phyloP scores from a whole-genome alignment of 257 asterid genomes.

The Cynanchum wilfordii region DNA sequence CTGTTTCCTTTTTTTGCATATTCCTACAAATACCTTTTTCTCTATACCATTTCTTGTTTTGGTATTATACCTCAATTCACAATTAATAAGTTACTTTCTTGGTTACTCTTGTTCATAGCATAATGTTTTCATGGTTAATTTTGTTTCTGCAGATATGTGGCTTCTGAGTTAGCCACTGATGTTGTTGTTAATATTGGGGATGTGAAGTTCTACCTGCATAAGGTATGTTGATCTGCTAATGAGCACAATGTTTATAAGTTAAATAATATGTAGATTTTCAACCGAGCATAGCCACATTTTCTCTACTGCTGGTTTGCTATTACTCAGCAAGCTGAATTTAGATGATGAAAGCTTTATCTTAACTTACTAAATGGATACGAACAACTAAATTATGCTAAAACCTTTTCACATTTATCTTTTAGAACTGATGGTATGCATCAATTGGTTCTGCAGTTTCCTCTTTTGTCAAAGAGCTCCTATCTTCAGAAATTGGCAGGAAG shows the following conservation, averaged over 20 bases:
- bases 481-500: constrained; percentile 67
- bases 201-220: constrained; percentile 74
- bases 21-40: neutral
- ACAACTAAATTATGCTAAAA: neutral
- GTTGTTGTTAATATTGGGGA: constrained; percentile 60
- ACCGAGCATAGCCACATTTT: neutral
- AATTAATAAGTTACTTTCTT: neutral
- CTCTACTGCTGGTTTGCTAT: neutral
- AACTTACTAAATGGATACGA: neutral
- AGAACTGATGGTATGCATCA: constrained; percentile 20
- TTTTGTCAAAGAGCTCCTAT: constrained; percentile 72
- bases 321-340: neutral
- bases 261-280: neutral
- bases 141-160: constrained; percentile 59
- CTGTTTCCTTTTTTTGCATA: neutral
- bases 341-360: neutral
- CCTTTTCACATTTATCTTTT: neutral
- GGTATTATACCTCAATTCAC: neutral
- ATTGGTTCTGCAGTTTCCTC: constrained; percentile 70
- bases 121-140: neutral
- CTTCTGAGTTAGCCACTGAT: constrained; percentile 84
- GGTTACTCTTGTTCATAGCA: neutral
- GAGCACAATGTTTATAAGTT: neutral
- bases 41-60: neutral
- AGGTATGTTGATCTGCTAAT: constrained; percentile 49